A percentile compares a stretch with the other conserved stretches of the same genome.
These are phyloP conservation scores for Anthoceros angustus DNA, from an alignment of 225 moss, liverwort and hornwort genomes.

Conservation along the genomic window DNA sequence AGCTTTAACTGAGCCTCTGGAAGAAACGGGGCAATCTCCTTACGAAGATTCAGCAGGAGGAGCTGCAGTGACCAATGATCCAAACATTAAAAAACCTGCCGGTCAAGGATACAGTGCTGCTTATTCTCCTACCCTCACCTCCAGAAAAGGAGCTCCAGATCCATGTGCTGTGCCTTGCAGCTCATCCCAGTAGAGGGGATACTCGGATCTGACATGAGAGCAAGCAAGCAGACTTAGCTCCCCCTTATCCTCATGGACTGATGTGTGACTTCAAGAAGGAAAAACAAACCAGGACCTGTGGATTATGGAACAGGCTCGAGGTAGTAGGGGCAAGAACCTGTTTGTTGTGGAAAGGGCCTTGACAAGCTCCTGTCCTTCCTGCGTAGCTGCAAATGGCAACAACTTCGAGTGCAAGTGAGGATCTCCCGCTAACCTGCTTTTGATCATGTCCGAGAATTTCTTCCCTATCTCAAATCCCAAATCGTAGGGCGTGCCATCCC, in stretches of 20 bases:
- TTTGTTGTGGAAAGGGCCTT: constrained; percentile 32
- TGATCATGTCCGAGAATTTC: constrained; percentile 30
- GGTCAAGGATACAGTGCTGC: not conserved
- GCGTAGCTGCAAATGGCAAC: constrained; percentile 40
- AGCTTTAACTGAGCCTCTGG: constrained; percentile 17
- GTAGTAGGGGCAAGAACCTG: constrained; percentile 16
- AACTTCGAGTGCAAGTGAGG: constrained; percentile 37
- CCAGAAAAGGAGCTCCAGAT: constrained; percentile 49
- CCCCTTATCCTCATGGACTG: not conserved
- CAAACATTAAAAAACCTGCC: not conserved
- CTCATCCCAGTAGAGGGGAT: constrained; percentile 57
- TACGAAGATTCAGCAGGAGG: constrained; percentile 41
- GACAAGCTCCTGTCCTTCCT: constrained; percentile 30
- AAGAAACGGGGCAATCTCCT: constrained; percentile 58
- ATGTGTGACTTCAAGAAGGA: not conserved
- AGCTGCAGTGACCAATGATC: constrained; percentile 19
- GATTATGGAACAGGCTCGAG: not conserved
- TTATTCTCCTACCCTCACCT: constrained; percentile 16
- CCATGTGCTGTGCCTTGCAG: constrained; percentile 65
- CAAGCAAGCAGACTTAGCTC: not conserved
- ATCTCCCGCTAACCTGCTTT: constrained; percentile 39
- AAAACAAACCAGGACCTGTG: not conserved
- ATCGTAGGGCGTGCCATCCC: constrained; percentile 21
- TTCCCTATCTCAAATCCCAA: constrained; percentile 42
- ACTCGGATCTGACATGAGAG: constrained; percentile 33